These are phyloP conservation scores for Melaleuca quinquenervia DNA, from an alignment of 345 rosid species.

Conservation along the genomic window DNA sequence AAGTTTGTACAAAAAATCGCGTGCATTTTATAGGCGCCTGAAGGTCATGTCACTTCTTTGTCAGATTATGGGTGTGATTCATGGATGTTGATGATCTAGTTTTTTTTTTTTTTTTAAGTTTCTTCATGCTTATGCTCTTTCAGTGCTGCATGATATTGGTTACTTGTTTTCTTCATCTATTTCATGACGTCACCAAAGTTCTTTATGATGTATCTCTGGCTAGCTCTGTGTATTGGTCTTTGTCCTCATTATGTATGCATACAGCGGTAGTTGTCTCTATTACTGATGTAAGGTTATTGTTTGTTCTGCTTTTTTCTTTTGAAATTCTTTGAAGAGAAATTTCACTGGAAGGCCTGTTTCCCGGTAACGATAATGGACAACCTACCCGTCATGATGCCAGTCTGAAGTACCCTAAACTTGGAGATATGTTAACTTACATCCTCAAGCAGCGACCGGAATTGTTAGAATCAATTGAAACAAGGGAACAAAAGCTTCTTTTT, in stretches of 20 bases:
- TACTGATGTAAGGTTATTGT: not conserved
- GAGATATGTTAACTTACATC: conserved; percentile 61
- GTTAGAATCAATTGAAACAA: conserved; percentile 52
- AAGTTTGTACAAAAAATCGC: not conserved
- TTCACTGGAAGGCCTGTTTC: conserved; percentile 85
- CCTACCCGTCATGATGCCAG: conserved; percentile 27
- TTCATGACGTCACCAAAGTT: not conserved
- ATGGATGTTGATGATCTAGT: not conserved
- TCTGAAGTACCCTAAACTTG: conserved; percentile 56
- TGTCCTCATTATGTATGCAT: not conserved
- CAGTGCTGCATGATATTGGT: not conserved
- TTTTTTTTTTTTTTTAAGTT: not conserved
- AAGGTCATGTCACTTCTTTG: not conserved
- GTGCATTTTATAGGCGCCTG: not conserved
- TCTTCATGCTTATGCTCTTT: not conserved
- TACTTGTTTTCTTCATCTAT: not conserved
- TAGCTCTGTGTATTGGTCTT: not conserved
- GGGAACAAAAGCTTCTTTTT: conserved; percentile 71
- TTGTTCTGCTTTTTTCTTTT: not conserved
- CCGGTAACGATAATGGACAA: conserved; percentile 36
- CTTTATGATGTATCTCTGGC: not conserved
- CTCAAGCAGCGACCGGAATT: conserved; percentile 67
- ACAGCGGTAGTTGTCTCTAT: not conserved
- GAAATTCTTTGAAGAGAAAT: conserved; percentile 45
- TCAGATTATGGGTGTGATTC: not conserved